phyloP scores from a whole-genome alignment of 2,329 filamentous ascomycete genomes.

The Allantophomopsis cytisporea region DNA sequence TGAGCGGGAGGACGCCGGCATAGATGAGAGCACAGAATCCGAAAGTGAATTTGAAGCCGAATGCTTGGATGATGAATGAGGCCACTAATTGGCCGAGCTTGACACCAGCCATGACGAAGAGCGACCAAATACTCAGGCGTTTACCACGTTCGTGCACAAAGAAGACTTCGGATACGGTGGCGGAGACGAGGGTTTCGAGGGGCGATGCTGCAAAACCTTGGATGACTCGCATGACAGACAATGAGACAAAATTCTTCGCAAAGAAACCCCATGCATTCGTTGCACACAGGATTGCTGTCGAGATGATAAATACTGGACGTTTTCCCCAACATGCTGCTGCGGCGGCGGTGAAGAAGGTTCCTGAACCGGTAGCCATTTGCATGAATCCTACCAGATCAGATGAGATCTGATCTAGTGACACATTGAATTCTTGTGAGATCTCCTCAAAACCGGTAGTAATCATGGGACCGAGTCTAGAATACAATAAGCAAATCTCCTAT shows the following conservation, averaged over 20 bases:
- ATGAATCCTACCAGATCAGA: conserved; percentile 20
- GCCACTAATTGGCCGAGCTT: conserved; percentile 25
- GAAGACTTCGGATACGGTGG: conserved; percentile 26
- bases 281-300: conserved; percentile 16
- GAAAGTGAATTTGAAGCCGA: conserved; percentile 20
- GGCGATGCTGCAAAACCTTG: conserved; percentile 8
- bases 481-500: conserved; percentile 5
- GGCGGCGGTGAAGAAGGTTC: conserved; percentile 23
- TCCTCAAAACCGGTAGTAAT: conserved; percentile 21
- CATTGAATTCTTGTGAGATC: conserved; percentile 19
- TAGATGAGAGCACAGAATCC: conserved; percentile 26
- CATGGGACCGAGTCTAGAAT: conserved; percentile 21
- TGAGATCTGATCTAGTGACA: conserved; percentile 17
- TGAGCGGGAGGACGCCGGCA: conserved; percentile 22
- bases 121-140: conserved; percentile 24
- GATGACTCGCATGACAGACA: conserved; percentile 16
- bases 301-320: conserved; percentile 16
- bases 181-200: conserved; percentile 9
- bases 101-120: conserved; percentile 25
- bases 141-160: conserved; percentile 28
- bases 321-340: conserved; percentile 17
- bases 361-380: conserved; percentile 23
- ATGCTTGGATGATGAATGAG: conserved; percentile 22
- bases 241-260: conserved; percentile 19
- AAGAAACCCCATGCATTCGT: conserved; percentile 22